Base-by-base conservation (phyloP, 306 rosid species). In the Pterocarpus macrocarpus region DNA sequence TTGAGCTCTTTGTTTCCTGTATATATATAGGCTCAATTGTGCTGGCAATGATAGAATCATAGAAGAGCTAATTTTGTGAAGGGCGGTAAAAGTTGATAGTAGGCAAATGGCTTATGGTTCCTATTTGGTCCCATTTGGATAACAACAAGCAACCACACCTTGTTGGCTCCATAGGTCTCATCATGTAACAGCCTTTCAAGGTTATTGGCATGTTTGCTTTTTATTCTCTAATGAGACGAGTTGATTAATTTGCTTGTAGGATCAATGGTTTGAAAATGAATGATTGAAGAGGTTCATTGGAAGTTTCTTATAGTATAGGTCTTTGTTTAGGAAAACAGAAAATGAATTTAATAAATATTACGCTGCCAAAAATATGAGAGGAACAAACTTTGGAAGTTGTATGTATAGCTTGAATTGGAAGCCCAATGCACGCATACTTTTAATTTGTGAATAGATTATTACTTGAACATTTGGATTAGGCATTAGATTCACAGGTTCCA, bases 61-160 rank as follows among this genome's bases (percentile, higher is more conserved):
- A 7, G 8, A 70, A 15, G 12, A 76, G 64, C 73, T 75, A 71
- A 14, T 57, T 64, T 44, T 61, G 65, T 13, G 85, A 34, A 8
- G 81, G 57, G 1, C 49, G 74, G 75, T 90, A 92, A 76, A 89
- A 81, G 84, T 86, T 86, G 73, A 92, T 85, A 52, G 79, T 80
- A 43, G 92, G 87, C 4, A 77, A 57, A 33, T 92, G 92, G 38
- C 88, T 82, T 36, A 90, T 32, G 75, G 38, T 49, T 11, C 89
- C 92, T 8, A 76, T 77, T 85, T 89, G 92, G 14, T 89, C 96
- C 89, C 81, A 86, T 83, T 89, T 90, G 0, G 92, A 86, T 17
- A 88, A 85, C 5, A 86, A 8, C 11, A 59, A 17, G 5, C 50
- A 30, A 36, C 91, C 91, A 17, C 32, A 16, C 89, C 87, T 73